Percentiles rank a stretch among this genome's conserved stretches.
These are phyloP conservation scores for Chalciporus pseudorubinellus DNA, from an alignment of 768 basidiomycete genomes.

Conservation along the genomic window DNA sequence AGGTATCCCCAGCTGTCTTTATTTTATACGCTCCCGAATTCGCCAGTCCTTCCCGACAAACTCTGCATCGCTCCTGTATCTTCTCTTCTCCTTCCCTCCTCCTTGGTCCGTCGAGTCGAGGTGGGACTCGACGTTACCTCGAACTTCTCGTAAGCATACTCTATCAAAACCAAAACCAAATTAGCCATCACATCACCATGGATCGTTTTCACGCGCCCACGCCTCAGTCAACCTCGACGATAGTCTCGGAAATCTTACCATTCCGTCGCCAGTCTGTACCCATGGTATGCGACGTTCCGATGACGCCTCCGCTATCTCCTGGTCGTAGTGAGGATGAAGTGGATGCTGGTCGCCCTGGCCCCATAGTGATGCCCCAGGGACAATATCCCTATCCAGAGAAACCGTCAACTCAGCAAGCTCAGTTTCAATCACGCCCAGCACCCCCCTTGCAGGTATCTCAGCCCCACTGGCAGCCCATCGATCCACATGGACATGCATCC, in stretches of 20 bases:
- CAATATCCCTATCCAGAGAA: slow-evolving; percentile 11
- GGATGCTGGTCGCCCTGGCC: slow-evolving; percentile 12
- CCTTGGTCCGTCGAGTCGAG: not conserved
- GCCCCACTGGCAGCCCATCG: slow-evolving; percentile 11
- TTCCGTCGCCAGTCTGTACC: slow-evolving; percentile 40
- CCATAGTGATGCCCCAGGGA: slow-evolving; percentile 12
- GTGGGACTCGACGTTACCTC: not conserved
- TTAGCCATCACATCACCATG: slow-evolving; percentile 17
- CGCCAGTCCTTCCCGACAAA: slow-evolving; percentile 4
- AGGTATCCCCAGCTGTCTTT: not conserved
- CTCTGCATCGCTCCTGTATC: not conserved
- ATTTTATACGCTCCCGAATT: not conserved
- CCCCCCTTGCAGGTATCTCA: slow-evolving; percentile 6
- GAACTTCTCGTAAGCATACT: not conserved
- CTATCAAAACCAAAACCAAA: not conserved
- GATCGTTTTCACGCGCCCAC: slow-evolving; percentile 23
- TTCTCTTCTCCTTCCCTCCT: not conserved
- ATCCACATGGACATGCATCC: slow-evolving; percentile 1
- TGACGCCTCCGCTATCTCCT: slow-evolving; percentile 71
- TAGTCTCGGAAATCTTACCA: slow-evolving; percentile 13
- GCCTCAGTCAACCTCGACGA: slow-evolving; percentile 15
- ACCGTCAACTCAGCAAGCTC: slow-evolving; percentile 9
- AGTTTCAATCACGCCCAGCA: slow-evolving; percentile 1
- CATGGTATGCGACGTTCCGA: slow-evolving; percentile 54
- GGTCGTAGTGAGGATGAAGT: slow-evolving; percentile 43